phyloP scores from a whole-genome alignment of 78 protist genomes.

The Dictyostelium intermedium region DNA sequence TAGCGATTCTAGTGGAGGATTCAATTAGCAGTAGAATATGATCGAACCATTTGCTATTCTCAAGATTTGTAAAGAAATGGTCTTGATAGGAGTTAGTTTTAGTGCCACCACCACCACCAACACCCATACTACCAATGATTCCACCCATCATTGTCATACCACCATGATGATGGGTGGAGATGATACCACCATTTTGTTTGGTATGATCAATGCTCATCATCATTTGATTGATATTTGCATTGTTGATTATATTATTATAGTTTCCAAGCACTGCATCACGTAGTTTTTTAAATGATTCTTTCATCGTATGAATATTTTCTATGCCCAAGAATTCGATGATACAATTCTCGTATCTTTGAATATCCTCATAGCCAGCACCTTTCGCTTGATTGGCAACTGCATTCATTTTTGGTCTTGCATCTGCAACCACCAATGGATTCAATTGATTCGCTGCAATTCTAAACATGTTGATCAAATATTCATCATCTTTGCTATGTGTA shows the following conservation, averaged over 20 bases:
- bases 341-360: conserved; percentile 56
- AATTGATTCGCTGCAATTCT: conserved; percentile 5
- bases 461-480: conserved; percentile 32
- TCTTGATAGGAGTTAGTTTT: not conserved
- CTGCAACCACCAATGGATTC: conserved; percentile 71
- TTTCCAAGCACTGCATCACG: conserved; percentile 1
- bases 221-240: not conserved
- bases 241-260: not conserved
- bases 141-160: too few species aligned
- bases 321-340: conserved; percentile 83
- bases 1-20: conserved; percentile 21
- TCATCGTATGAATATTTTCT: conserved; percentile 93
- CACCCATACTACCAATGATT: not conserved
- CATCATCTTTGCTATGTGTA: conserved; percentile 39
- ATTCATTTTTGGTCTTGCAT: conserved; percentile 89
- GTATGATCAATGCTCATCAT: not conserved
- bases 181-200: not conserved
- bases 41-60: conserved; percentile 59
- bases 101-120: not conserved
- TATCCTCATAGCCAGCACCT: conserved; percentile 89
- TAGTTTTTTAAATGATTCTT: conserved; percentile 55
- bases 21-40: conserved; percentile 34
- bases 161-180: not conserved
- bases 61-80: conserved; percentile 15
- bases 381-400: conserved; percentile 87